Evolutionary conservation across 2,329 filamentous ascomycete genomes (phyloP).

Genomic region (Alternaria incomplexa): DNA sequence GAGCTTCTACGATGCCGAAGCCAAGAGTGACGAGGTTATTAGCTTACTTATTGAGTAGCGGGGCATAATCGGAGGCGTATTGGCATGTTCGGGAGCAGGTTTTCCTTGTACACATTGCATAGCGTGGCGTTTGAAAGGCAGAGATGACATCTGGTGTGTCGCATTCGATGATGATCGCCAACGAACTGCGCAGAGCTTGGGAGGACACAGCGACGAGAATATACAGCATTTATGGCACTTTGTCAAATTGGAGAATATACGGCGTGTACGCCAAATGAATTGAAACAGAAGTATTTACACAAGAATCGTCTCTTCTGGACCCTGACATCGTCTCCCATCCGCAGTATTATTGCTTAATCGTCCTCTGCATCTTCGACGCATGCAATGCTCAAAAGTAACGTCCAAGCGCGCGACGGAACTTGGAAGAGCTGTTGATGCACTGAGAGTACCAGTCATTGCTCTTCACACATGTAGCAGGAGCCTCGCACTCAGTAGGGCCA

Average conservation of each 20-base stretch:
- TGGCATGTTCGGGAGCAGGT: fast-evolving
- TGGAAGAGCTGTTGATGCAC: slow-evolving; percentile 34
- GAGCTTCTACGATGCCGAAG: not conserved
- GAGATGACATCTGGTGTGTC: not conserved
- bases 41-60: not conserved
- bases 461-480: slow-evolving; percentile 45
- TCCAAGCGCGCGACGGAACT: slow-evolving; percentile 11
- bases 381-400: not conserved
- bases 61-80: not conserved
- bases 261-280: not conserved
- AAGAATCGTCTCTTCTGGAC: not conserved
- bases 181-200: not conserved
- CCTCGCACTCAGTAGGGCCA: slow-evolving; percentile 46
- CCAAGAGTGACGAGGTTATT: not conserved
- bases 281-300: not conserved
- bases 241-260: not conserved
- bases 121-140: not conserved
- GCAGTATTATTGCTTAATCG: fast-evolving
- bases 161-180: not conserved
- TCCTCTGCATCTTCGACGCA: fast-evolving
- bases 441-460: slow-evolving; percentile 52
- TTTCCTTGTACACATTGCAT: not conserved
- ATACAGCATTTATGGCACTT: not conserved
- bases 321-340: not conserved
- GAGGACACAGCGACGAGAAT: not conserved